Evolutionary conservation across 2,329 filamentous ascomycete species (phyloP).

Genomic region (Exophiala dermatitidis): DNA sequence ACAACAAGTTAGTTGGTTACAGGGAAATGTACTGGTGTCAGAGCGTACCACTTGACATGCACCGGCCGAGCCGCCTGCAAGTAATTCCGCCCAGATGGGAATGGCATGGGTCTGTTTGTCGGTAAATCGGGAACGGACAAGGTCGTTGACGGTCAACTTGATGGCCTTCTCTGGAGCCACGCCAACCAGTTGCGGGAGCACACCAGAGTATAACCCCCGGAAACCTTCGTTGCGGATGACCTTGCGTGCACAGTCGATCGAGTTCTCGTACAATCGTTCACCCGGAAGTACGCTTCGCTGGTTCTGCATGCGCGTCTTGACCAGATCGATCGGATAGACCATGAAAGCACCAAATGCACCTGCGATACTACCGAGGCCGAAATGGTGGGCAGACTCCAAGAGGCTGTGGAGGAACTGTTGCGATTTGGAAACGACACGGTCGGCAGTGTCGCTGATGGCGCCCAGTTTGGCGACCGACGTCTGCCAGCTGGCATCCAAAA

Average conservation of each 20-base stretch:
- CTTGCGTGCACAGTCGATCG: conserved; percentile 87
- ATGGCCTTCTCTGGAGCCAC: conserved; percentile 99
- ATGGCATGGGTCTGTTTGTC: conserved; percentile 69
- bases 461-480: conserved; percentile 49
- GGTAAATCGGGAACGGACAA: conserved; percentile 70
- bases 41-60: conserved; percentile 80
- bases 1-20: conserved; percentile 6
- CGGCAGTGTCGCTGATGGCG: conserved; percentile 33
- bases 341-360: conserved; percentile 98
- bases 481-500: conserved; percentile 89
- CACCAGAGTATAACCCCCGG: conserved; percentile 83
- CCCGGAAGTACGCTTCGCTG: conserved; percentile 77
- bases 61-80: conserved; percentile 84
- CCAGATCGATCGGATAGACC: conserved; percentile 97
- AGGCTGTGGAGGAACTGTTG: conserved; percentile 56
- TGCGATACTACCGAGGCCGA: conserved; percentile 77
- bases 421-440: conserved; percentile 50
- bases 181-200: conserved; percentile 88
- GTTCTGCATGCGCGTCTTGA: conserved; percentile 98
- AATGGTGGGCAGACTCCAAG: conserved; percentile 79
- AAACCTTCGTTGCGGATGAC: conserved; percentile 89
- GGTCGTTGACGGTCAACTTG: conserved; percentile 95
- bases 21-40: neutral
- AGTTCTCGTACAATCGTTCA: conserved; percentile 92
- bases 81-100: conserved; percentile 60